These are phyloP conservation scores for Dactylellina parvicollis DNA, from an alignment of 2,329 filamentous ascomycete genomes.

Conservation along the genomic window DNA sequence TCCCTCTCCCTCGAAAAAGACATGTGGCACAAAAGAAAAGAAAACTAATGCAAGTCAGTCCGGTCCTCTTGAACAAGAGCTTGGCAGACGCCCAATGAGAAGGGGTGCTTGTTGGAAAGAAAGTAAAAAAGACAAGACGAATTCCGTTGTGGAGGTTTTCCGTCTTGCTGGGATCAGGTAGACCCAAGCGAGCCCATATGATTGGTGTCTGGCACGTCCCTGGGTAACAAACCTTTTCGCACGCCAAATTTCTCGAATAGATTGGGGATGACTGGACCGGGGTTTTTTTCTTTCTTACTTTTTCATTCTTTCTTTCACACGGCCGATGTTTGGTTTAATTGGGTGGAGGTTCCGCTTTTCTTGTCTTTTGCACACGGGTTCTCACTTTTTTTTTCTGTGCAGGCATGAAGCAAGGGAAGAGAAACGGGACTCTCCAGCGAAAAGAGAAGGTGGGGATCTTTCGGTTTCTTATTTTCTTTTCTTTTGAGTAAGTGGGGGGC, in stretches of 20 bases:
- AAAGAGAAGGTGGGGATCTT: conserved; percentile 52
- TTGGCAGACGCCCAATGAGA: too few relatives aligned
- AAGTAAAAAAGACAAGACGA: conserved; percentile 21
- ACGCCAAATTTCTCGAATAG: conserved; percentile 47
- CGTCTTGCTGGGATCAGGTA: conserved; percentile 42
- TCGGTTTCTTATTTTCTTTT: too few relatives aligned
- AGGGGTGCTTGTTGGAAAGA: neutral
- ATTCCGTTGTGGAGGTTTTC: conserved; percentile 9
- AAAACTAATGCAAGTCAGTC: neutral
- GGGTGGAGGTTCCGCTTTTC: conserved; percentile 11
- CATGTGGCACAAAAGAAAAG: conserved; percentile 37
- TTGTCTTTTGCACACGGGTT: conserved; percentile 7
- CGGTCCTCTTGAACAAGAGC: too few relatives aligned
- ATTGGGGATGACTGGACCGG: conserved; percentile 24
- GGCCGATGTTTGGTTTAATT: conserved; percentile 28
- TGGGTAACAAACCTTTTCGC: conserved; percentile 25
- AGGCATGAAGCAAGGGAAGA: neutral
- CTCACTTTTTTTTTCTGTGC: neutral
- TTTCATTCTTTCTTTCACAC: too few relatives aligned
- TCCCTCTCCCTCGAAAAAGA: conserved; percentile 23
- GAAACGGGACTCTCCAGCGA: conserved; percentile 28
- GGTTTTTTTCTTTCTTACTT: too few relatives aligned
- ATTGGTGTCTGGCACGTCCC: conserved; percentile 45
- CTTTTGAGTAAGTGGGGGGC: too few relatives aligned
- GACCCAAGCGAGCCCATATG: conserved; percentile 46